A percentile compares a stretch with the other conserved stretches of the same genome.
These are phyloP conservation scores for Starmerella powellii DNA, from an alignment of 805 yeast species.

Conservation along the genomic window DNA sequence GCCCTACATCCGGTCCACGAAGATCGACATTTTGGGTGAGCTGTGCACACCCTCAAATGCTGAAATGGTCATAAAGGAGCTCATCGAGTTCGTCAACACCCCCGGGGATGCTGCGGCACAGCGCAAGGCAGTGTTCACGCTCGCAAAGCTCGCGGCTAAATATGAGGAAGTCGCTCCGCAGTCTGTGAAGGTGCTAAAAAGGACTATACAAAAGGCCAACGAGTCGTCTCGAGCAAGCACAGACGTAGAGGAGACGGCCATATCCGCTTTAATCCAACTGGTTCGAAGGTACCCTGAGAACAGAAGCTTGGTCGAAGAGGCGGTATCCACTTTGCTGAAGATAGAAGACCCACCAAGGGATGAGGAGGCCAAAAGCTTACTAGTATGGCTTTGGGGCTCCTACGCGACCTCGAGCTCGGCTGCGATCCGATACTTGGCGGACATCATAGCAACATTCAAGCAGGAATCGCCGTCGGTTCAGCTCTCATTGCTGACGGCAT, in stretches of 20 bases:
- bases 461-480: conserved; percentile 69
- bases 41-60: conserved; percentile 55
- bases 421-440: conserved; percentile 31
- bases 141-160: conserved; percentile 80
- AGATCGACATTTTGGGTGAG: conserved; percentile 71
- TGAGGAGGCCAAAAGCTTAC: conserved; percentile 63
- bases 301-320: conserved; percentile 28
- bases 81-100: conserved; percentile 66
- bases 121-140: conserved; percentile 74
- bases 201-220: neutral
- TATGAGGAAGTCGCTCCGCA: conserved; percentile 46
- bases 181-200: conserved; percentile 22
- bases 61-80: conserved; percentile 52
- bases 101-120: conserved; percentile 81
- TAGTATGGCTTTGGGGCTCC: conserved; percentile 79
- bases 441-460: conserved; percentile 36
- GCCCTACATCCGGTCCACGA: conserved; percentile 77
- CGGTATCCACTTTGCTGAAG: neutral
- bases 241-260: conserved; percentile 28
- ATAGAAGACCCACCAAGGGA: conserved; percentile 24
- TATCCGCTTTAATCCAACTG: conserved; percentile 63
- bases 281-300: conserved; percentile 60
- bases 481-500: conserved; percentile 58
- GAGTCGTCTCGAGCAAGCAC: no score
- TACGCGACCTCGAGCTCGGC: conserved; percentile 30